phyloP scores from a whole-genome alignment of 352 stramenopile species.

The Phytopythium ostracodes region DNA sequence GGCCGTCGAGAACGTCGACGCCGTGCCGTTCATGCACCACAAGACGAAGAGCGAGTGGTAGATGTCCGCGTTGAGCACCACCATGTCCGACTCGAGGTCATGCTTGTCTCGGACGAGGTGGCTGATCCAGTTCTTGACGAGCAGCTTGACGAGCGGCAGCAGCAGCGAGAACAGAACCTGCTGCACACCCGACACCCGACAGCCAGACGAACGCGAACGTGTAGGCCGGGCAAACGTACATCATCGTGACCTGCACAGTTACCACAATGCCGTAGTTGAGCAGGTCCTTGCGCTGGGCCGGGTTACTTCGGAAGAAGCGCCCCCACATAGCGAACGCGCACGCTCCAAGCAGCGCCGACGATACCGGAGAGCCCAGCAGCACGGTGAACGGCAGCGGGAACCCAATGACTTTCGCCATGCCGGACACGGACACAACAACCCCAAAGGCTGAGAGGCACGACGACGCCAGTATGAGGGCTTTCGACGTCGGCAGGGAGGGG shows the following conservation, averaged over 20 bases:
- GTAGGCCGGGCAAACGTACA: conserved; percentile 21
- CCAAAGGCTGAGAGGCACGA: no score
- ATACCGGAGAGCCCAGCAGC: conserved; percentile 15
- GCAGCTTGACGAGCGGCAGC: conserved; percentile 15
- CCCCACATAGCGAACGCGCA: conserved; percentile 22
- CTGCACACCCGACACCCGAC: no score
- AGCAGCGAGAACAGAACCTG: conserved; percentile 17
- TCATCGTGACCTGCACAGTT: conserved; percentile 27
- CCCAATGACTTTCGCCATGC: conserved; percentile 24
- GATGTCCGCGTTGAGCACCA: conserved; percentile 22
- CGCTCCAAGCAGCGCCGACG: conserved; percentile 15
- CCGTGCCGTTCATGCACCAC: conserved; percentile 20
- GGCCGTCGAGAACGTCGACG: conserved; percentile 13
- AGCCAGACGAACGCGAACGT: conserved; percentile 17
- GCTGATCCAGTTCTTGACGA: conserved; percentile 19
- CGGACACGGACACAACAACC: no score
- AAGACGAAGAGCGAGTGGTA: conserved; percentile 22
- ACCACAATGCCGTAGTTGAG: conserved; percentile 23
- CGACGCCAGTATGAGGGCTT: no score
- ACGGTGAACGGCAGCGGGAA: conserved; percentile 40
- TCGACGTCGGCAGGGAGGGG: conserved; percentile 11
- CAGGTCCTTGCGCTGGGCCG: conserved; percentile 12
- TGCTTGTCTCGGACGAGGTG: conserved; percentile 18
- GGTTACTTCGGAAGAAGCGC: conserved; percentile 12
- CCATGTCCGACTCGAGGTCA: conserved; percentile 21